A percentile compares a stretch with the other conserved stretches of the same genome.
Evolutionary conservation across 169 alveolate genomes (phyloP).

Genomic region (Amoebophrya sp.): DNA sequence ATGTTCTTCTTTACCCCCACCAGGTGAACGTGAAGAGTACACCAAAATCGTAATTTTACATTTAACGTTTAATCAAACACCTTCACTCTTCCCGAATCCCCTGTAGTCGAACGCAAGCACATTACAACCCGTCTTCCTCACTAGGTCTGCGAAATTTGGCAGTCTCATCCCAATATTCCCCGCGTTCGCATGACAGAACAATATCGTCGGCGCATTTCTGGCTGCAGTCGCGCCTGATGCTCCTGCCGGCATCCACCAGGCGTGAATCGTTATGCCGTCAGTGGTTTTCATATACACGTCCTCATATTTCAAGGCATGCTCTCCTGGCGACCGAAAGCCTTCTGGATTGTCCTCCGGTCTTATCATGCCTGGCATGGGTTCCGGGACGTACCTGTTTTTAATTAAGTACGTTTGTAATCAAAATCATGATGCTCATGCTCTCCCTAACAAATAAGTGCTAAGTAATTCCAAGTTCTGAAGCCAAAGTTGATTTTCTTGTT

Average conservation of each 20-base stretch:
- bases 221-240: neutral
- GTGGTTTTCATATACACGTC: neutral
- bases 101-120: neutral
- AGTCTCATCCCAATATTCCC: constrained; percentile 5
- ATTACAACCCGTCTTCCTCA: neutral
- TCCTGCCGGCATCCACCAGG: neutral
- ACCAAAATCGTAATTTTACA: no score
- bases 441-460: no score
- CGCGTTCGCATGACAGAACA: constrained; percentile 13
- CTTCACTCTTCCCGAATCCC: neutral
- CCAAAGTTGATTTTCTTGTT: no score
- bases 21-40: no score
- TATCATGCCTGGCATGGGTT: neutral
- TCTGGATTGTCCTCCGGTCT: constrained; percentile 9
- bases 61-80: neutral
- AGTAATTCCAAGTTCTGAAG: no score
- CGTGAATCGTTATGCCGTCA: neutral
- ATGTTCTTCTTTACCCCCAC: no score
- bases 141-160: neutral
- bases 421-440: neutral
- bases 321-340: neutral
- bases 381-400: constrained; percentile 1
- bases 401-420: neutral
- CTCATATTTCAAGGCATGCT: neutral
- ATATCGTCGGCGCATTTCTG: neutral